Conservation (phyloP, 768 basidiomycete species). For the Coprinopsis cinerea region DNA sequence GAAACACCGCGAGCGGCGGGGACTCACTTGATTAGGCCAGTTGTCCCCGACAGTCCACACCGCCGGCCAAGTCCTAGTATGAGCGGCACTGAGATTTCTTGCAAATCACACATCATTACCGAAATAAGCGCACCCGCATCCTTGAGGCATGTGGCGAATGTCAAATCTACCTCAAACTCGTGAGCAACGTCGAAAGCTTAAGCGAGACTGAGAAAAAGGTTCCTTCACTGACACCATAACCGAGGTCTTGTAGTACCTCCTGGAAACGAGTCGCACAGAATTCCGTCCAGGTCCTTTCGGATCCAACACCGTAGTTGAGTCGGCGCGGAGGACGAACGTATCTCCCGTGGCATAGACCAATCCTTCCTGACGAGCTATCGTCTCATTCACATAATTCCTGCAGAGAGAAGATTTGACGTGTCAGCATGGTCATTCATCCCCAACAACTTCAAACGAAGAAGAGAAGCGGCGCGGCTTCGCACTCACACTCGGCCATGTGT, state of each 20-base stretch:
- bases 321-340: conserved; percentile 42
- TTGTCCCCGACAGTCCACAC: conserved; percentile 33
- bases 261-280: conserved; percentile 46
- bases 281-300: conserved; percentile 42
- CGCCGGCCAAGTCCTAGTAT: conserved; percentile 42
- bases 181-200: conserved; percentile 16
- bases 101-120: conserved; percentile 1
- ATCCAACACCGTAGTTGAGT: conserved; percentile 33
- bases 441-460: not conserved
- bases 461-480: not conserved
- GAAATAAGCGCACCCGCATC: conserved; percentile 35
- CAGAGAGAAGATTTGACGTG: too few species aligned
- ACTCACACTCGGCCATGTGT: conserved; percentile 59
- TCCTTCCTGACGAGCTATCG: conserved; percentile 34
- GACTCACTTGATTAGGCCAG: conserved; percentile 24
- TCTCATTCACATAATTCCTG: conserved; percentile 34
- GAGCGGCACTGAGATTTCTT: too few species aligned
- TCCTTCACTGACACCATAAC: conserved; percentile 42
- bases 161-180: conserved; percentile 20
- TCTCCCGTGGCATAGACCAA: conserved; percentile 39
- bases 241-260: conserved; percentile 44
- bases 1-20: conserved; percentile 10
- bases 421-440: not conserved
- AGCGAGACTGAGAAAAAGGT: conserved; percentile 8
- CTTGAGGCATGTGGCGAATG: conserved; percentile 50